A percentile compares a stretch with the other conserved stretches of the same genome.
These are phyloP conservation scores for Pyrenophora tritici-repentis DNA, from an alignment of 2,329 filamentous ascomycete species.

Conservation along the genomic window DNA sequence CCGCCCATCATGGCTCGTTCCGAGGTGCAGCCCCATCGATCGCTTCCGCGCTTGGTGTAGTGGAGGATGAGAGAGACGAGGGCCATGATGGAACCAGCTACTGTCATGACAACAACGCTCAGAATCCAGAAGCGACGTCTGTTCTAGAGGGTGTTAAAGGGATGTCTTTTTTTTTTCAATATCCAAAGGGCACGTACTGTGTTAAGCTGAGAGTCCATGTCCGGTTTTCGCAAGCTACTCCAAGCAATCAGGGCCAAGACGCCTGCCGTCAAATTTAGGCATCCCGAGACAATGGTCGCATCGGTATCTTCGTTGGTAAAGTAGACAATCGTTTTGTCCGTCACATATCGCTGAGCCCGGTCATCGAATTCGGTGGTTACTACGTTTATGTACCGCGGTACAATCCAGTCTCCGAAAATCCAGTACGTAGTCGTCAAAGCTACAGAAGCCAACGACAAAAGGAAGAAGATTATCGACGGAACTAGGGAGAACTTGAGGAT, in stretches of 20 bases:
- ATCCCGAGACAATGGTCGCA: slow-evolving; percentile 35
- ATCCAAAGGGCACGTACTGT: slow-evolving; percentile 20
- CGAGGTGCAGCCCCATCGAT: slow-evolving; percentile 31
- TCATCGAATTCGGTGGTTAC: slow-evolving; percentile 22
- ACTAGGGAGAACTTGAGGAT: slow-evolving; percentile 30
- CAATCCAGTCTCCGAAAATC: slow-evolving; percentile 38
- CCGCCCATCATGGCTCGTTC: slow-evolving; percentile 27
- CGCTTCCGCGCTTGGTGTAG: slow-evolving; percentile 32
- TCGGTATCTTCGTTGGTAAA: slow-evolving; percentile 31
- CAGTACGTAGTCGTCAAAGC: slow-evolving; percentile 38
- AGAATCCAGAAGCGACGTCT: slow-evolving; percentile 36
- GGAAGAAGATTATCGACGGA: slow-evolving; percentile 30
- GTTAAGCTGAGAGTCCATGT: slow-evolving; percentile 31
- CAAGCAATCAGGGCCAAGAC: slow-evolving; percentile 33
- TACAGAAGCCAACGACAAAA: slow-evolving; percentile 36
- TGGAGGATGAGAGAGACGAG: slow-evolving; percentile 32
- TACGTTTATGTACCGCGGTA: slow-evolving; percentile 26
- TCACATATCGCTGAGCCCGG: slow-evolving; percentile 21
- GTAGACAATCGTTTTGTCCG: slow-evolving; percentile 35
- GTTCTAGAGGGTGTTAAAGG: slow-evolving; percentile 20
- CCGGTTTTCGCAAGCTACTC: slow-evolving; percentile 27
- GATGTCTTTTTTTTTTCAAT: neutral
- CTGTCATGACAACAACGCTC: slow-evolving; percentile 24
- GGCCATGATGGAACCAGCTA: slow-evolving; percentile 22
- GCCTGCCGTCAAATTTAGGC: slow-evolving; percentile 29